Base-by-base conservation (phyloP, 495 filamentous ascomycete species). In the Neurospora cerealis region DNA sequence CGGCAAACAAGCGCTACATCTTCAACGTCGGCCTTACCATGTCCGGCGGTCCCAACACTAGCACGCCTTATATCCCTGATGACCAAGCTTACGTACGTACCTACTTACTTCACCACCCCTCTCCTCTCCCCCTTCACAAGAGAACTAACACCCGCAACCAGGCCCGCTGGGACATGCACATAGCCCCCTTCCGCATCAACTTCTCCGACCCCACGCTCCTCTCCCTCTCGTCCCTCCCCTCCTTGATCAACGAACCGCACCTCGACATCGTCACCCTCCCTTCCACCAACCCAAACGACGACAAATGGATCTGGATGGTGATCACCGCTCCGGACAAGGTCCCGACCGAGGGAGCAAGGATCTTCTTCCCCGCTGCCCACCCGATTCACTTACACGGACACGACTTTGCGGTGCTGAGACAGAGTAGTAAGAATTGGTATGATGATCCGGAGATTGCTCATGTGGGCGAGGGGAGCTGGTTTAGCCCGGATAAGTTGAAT, bases 321-420 rank as follows among this genome's bases (percentile, higher is more conserved):
- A 73, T 75, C 69, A 75, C 74, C 9, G 74, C 74, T 3, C 74
- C 72, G 2, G 72, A 44, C 24, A 70, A 71, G 13, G 40, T 75
- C 0, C 71, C 71, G 0, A 34, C 60, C 11, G 40, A 41, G 11
- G 70, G 41, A 0, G 54, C 17, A 0, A 4, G 72, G 0, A 71
- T 69, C 70, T 74, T 74, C 69, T 69, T 73, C 71, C 73, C 73
- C 19, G 71, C 71, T 21, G 71, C 71, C 0, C 88, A 84, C 54
- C 86, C 86, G 36, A 86, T 88, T 69, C 86, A 89, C 74, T 80
- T 90, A 2, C 85, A 88, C 76, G 87, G 87, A 0, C 85, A 91
- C 77, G 84, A 90, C 76, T 91, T 91, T 82, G 79, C 79, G 69
- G 80, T 90, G 32, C 77, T 90, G 17, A 78, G 82, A 10, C 73